Base-by-base conservation (phyloP, 2,329 filamentous ascomycete species). In the Alternaria ventricosa region DNA sequence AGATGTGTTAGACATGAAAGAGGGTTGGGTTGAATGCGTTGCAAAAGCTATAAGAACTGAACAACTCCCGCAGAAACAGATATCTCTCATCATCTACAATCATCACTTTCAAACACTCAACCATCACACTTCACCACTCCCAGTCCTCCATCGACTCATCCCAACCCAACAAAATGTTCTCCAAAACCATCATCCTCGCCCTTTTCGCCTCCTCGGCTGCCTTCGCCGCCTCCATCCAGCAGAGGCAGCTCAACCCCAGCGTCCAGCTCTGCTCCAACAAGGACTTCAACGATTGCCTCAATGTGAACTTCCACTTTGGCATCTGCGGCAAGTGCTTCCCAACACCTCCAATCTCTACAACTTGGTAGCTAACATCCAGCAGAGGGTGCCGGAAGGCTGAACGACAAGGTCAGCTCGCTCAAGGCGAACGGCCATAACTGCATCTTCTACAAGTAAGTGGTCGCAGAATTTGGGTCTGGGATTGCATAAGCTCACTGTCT, bases 371-470 rank as follows among this genome's bases (percentile, higher is more conserved):
- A 46, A 46, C 44, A 46, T 0, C 3, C 0, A 46, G 22, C 44
- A 46, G 44, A 46, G 44, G 20, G 3, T 23, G 8, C 44, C 4
- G 44, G 20, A n/a, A 46, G 44, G 13, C 44, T 46, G 44, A 46
- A 46, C 44, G 44, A 46, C 20, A 46, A 46, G 44, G 44, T 46
- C 44, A 46, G 44, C 44, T 46, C 44, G 44, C 44, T 46, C 44
- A 46, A 46, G 12, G 44, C 44, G 8, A 46, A 46, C 44, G 44
- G 44, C 44, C 20, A 46, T 2, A 46, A 46, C 44, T 46, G 44
- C 20, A 23, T 46, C 44, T 46, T 46, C 7, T 46, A 46, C 44
- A 46, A 46, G 44, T 46, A 23, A 46, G 44, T 23, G 15, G n/a
- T 9, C 6, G 8, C 15, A 4, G 8, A 18, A 4, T 41, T 6